Evolutionary conservation across 768 basidiomycete species (phyloP).

Genomic region (Boletus huronensis): DNA sequence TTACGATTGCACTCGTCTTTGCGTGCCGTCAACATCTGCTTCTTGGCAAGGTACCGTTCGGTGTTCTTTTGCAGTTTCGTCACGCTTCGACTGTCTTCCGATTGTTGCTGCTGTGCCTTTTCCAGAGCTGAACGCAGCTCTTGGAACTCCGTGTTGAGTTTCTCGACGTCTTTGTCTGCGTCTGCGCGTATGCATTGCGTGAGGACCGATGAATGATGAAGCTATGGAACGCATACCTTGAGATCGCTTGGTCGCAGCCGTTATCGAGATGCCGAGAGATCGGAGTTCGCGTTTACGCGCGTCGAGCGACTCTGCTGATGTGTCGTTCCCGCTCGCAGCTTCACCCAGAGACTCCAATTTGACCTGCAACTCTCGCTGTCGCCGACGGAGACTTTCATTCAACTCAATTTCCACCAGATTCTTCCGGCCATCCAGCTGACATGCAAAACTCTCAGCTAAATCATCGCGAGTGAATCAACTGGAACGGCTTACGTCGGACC

Average conservation of each 20-base stretch:
- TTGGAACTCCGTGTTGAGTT: slow-evolving; percentile 58
- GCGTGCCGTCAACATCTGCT: slow-evolving; percentile 75
- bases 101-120: slow-evolving; percentile 72
- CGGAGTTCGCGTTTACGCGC: slow-evolving; percentile 65
- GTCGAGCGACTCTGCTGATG: slow-evolving; percentile 65
- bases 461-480: background rate
- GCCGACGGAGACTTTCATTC: slow-evolving; percentile 80
- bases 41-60: slow-evolving; percentile 90
- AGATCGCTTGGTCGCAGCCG: slow-evolving; percentile 56
- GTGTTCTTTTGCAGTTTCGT: slow-evolving; percentile 93
- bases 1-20: slow-evolving; percentile 95
- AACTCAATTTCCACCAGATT: slow-evolving; percentile 89
- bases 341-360: slow-evolving; percentile 78
- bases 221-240: slow-evolving; percentile 41
- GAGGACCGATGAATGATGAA: background rate
- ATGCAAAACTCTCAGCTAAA: background rate
- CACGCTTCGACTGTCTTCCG: slow-evolving; percentile 82
- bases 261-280: slow-evolving; percentile 62
- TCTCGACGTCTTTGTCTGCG: slow-evolving; percentile 72
- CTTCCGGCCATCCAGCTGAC: slow-evolving; percentile 61
- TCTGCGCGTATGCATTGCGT: slow-evolving; percentile 35
- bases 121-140: slow-evolving; percentile 66
- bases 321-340: slow-evolving; percentile 49
- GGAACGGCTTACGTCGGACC: slow-evolving; percentile 57
- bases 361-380: slow-evolving; percentile 70